These are phyloP conservation scores for Allomyces macrogynus DNA, from an alignment of 192 early-diverging fungal species.

Conservation along the genomic window DNA sequence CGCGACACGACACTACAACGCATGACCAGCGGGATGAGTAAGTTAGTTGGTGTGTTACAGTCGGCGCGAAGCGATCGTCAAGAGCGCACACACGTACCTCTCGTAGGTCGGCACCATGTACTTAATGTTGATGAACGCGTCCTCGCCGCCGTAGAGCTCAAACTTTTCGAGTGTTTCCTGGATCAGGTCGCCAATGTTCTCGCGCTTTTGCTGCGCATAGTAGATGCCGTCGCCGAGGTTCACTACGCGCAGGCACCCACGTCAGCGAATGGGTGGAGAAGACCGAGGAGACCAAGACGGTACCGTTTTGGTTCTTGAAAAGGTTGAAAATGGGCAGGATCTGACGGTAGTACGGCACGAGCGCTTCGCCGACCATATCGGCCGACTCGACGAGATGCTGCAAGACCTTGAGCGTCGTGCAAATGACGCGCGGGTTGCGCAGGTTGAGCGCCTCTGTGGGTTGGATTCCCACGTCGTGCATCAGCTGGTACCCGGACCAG, in stretches of 20 bases:
- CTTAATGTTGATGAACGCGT: slow-evolving; percentile 50
- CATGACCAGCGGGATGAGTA: too few species aligned
- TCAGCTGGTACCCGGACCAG: background rate
- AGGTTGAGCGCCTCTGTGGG: slow-evolving; percentile 38
- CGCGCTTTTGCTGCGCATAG: slow-evolving; percentile 42
- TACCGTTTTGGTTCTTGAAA: slow-evolving; percentile 45
- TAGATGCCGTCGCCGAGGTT: slow-evolving; percentile 43
- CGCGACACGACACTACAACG: too few species aligned
- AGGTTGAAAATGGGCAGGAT: slow-evolving; percentile 40
- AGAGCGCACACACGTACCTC: background rate
- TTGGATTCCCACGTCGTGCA: background rate
- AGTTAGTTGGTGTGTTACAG: too few species aligned
- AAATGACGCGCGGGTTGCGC: slow-evolving; percentile 38
- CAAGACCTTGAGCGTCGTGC: slow-evolving; percentile 35
- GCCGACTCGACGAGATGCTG: slow-evolving; percentile 42
- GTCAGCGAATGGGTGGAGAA: background rate
- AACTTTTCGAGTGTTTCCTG: slow-evolving; percentile 44
- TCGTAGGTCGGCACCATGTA: slow-evolving; percentile 34
- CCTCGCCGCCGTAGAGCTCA: slow-evolving; percentile 39
- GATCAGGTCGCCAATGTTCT: slow-evolving; percentile 43
- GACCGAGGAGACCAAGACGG: background rate
- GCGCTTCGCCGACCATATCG: slow-evolving; percentile 41
- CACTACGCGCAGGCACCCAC: slow-evolving; percentile 12
- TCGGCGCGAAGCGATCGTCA: too few species aligned
- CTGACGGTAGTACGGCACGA: slow-evolving; percentile 41